Base-by-base conservation (phyloP, 495 filamentous ascomycete genomes). In the Pseudotulostoma volvatum region DNA sequence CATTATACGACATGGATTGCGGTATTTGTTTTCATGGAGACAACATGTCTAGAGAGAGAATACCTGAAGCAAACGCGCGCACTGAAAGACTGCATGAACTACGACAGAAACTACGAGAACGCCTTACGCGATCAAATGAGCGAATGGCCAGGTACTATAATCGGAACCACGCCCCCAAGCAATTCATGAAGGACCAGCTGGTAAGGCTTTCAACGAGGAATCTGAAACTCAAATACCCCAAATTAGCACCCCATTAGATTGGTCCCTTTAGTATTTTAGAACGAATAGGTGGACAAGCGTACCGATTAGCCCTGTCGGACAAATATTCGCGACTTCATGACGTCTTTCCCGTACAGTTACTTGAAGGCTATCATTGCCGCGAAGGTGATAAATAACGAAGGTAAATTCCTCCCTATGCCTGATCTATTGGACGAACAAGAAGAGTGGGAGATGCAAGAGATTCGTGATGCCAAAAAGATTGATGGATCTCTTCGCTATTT, bases 151-250 rank as follows among this genome's bases (percentile, higher is more conserved):
- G 11, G 23, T 28, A 28, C 11, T 28, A 28, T 11, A 28, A 28
- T 11, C 23, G 11, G 23, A 5, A 11, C 5, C 23, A 39, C 18
- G 7, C 5, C 9, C 20, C 11, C 3, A 13, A 3, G 21, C 4
- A 3, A 18, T 39, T 35, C 21, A 39, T 33, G 23, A 7, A 16
- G 7, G 23, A 14, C 11, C 18, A 39, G n/a, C 7, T 39, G 9
- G 21, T 39, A 3, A 39, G 16, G 21, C 23, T 39, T 4, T 31
- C 18, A 3, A 39, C 37, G 5, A 34, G 17, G 14, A 41, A 41
- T 37, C 15, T 37, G 9, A 18, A 18, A 2, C 17, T 19, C 4
- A 36, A 37, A 13, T 36, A 16, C 16, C 36, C 36, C 7, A 41
- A 41, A 18, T n/a, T 41, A 2, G 7, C n/a, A 9, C 14, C 34